These are phyloP conservation scores for Copromyces sp. DNA, from an alignment of 495 filamentous ascomycete species.

Conservation along the genomic window DNA sequence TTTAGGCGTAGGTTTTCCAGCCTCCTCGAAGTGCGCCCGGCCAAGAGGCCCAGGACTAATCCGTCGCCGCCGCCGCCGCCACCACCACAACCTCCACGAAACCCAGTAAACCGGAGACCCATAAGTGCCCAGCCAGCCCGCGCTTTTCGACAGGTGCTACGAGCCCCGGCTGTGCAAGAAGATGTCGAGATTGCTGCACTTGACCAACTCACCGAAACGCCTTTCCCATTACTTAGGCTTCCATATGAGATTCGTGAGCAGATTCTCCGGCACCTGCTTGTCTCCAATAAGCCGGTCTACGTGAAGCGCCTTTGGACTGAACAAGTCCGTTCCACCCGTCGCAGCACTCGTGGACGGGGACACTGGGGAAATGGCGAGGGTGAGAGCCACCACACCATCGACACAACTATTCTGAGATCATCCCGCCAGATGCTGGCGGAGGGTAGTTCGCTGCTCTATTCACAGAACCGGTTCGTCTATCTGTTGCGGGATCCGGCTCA, in stretches of 20 bases:
- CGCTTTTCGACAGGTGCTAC: not conserved
- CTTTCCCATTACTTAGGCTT: conserved; percentile 8
- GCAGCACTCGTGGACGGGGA: conserved; percentile 4
- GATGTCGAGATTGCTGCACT: not conserved
- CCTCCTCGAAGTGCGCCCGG: not conserved
- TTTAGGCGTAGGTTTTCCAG: not conserved
- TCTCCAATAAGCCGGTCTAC: conserved; percentile 20
- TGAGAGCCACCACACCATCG: conserved; percentile 3
- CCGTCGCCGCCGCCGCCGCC: not conserved
- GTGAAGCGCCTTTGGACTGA: conserved; percentile 28
- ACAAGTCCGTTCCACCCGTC: conserved; percentile 4
- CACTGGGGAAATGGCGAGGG: not conserved
- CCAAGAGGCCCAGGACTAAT: not conserved
- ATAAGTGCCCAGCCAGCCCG: not conserved
- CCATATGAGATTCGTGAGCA: conserved; percentile 25
- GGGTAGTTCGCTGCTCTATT: conserved; percentile 27
- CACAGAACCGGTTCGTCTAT: conserved; percentile 32
- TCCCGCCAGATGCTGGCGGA: conserved; percentile 18
- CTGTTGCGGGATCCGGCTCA: conserved; percentile 23
- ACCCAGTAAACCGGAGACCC: not conserved
- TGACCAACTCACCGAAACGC: too few species aligned
- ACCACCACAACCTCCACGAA: not conserved
- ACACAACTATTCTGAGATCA: conserved; percentile 22
- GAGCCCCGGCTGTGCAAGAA: not conserved
- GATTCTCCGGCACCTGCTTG: conserved; percentile 26